A percentile compares a stretch with the other conserved stretches of the same genome.
Evolutionary conservation across 1,284 basidiomycete genomes (phyloP).

Genomic region (Sutorius eximius): DNA sequence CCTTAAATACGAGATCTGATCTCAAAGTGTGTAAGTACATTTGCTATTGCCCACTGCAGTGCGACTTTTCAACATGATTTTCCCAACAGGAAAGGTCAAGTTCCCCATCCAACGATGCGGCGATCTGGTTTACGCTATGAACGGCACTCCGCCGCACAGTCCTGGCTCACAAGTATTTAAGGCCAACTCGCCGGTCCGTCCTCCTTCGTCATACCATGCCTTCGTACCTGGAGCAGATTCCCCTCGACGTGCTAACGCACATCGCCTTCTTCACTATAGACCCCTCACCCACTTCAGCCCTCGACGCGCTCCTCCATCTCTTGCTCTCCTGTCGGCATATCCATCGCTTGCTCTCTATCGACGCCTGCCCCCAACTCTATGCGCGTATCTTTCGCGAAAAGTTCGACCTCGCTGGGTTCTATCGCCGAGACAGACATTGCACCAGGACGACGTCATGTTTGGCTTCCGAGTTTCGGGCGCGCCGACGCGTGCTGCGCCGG

Average conservation of each 20-base stretch:
- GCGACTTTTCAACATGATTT: conserved; percentile 36
- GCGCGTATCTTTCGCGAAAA: conserved; percentile 54
- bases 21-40: conserved; percentile 34
- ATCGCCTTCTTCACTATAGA: conserved; percentile 47
- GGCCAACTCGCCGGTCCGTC: conserved; percentile 8
- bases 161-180: conserved; percentile 30
- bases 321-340: conserved; percentile 45
- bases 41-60: conserved; percentile 34
- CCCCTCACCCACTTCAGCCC: conserved; percentile 37
- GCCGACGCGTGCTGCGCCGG: conserved; percentile 46
- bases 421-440: conserved; percentile 34
- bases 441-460: conserved; percentile 45
- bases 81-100: conserved; percentile 38
- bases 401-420: conserved; percentile 51
- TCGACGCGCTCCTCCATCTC: conserved; percentile 43
- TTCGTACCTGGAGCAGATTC: conserved; percentile 46
- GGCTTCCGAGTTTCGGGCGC: conserved; percentile 45
- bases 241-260: conserved; percentile 52
- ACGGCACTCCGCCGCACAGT: conserved; percentile 35
- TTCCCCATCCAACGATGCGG: conserved; percentile 37
- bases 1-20: conserved; percentile 39
- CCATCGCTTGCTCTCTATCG: conserved; percentile 43
- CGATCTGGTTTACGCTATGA: conserved; percentile 37
- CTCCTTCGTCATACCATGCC: conserved; percentile 36
- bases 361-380: conserved; percentile 57